Conservation (phyloP, 2,329 filamentous ascomycete species). For the Neodidymelliopsis sp. region DNA sequence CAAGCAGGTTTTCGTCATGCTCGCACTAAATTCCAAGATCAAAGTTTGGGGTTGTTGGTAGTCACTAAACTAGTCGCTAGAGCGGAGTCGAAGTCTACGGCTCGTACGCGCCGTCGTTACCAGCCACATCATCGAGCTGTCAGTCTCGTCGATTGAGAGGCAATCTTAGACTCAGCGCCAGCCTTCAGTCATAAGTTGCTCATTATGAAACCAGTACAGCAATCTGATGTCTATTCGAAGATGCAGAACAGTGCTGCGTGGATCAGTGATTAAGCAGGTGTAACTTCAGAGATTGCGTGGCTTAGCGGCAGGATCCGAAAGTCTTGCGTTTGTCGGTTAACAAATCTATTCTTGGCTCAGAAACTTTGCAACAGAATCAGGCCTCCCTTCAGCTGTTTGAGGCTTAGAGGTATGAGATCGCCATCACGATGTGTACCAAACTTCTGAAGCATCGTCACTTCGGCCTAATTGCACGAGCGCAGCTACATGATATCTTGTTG, state of each 20-base stretch:
- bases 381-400: conserved; percentile 7
- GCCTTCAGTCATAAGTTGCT: background rate
- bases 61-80: background rate
- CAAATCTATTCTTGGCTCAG: conserved; percentile 11
- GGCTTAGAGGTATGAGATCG: conserved; percentile 5
- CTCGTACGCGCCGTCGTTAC: conserved; percentile 1
- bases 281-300: conserved; percentile 1
- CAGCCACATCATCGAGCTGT: conserved; percentile 6
- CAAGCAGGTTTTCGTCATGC: no score
- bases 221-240: background rate
- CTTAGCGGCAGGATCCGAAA: conserved; percentile 13
- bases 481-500: background rate
- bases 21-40: background rate
- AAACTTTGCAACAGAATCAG: conserved; percentile 7
- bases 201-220: background rate
- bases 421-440: background rate
- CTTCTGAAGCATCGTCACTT: background rate
- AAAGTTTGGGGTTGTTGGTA: background rate
- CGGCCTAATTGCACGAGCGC: background rate
- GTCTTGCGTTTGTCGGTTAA: conserved; percentile 1
- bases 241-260: background rate
- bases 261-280: background rate
- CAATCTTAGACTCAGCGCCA: background rate
- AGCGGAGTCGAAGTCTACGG: background rate
- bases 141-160: background rate